phyloP scores from a whole-genome alignment of 148 eudicot genomes.

The Cornus suecica region DNA sequence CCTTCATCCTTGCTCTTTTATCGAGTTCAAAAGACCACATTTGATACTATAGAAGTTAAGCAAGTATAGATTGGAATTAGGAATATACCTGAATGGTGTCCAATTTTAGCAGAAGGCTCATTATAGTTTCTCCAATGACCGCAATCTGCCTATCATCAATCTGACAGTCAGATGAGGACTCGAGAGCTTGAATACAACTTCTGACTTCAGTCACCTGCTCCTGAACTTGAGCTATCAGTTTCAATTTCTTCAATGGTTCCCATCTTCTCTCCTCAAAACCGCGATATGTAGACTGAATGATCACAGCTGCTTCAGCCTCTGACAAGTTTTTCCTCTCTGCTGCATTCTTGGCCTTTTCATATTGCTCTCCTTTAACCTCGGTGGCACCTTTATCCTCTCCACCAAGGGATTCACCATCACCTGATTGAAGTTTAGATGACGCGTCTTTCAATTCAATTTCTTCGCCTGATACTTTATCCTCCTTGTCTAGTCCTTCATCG shows the following conservation, averaged over 20 bases:
- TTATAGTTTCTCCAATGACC: slow-evolving; percentile 57
- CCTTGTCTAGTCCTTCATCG: slow-evolving; percentile 6
- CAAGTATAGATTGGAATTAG: neutral
- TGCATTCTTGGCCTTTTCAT: slow-evolving; percentile 7
- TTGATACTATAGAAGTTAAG: neutral
- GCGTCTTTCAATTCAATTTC: neutral
- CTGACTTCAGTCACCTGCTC: slow-evolving; percentile 36
- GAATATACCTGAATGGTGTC: slow-evolving; percentile 70
- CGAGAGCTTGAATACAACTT: slow-evolving; percentile 39
- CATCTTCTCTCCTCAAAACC: slow-evolving; percentile 65
- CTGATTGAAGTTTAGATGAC: slow-evolving; percentile 8
- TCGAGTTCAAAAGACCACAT: neutral
- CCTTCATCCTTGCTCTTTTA: too few relatives aligned
- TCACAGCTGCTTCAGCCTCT: slow-evolving; percentile 57
- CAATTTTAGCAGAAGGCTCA: slow-evolving; percentile 63
- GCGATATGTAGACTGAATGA: slow-evolving; percentile 66
- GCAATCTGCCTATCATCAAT: slow-evolving; percentile 33
- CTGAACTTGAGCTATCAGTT: slow-evolving; percentile 43
- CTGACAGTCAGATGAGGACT: slow-evolving; percentile 18
- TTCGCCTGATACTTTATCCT: neutral
- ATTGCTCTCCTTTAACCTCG: slow-evolving; percentile 7
- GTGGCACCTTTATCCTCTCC: slow-evolving; percentile 8
- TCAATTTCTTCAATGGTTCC: slow-evolving; percentile 65
- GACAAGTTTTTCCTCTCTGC: slow-evolving; percentile 29
- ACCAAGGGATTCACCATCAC: neutral